Evolutionary conservation across 2,329 filamentous ascomycete species (phyloP).

Genomic region (Clonostachys sp.): DNA sequence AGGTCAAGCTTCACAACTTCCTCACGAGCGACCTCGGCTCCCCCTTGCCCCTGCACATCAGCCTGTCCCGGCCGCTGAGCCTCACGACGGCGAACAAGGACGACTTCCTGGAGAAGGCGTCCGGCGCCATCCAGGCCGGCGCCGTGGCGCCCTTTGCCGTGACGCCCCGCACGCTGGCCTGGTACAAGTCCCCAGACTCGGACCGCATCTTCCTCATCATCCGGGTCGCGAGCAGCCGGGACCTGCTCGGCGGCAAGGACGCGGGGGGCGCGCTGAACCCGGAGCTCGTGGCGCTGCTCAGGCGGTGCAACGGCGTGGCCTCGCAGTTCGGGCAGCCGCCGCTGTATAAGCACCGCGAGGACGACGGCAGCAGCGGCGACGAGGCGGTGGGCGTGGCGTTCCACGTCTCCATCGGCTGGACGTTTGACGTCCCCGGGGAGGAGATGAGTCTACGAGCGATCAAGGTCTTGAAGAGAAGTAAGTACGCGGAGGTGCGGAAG

Average conservation of each 20-base stretch:
- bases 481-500: constrained; percentile 20
- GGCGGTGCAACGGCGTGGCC: constrained; percentile 61
- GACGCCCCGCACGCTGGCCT: constrained; percentile 31
- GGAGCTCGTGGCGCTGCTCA: constrained; percentile 58
- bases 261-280: constrained; percentile 30
- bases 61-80: constrained; percentile 76
- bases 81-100: constrained; percentile 71
- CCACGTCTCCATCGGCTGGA: constrained; percentile 90
- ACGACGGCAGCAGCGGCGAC: not conserved
- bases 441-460: constrained; percentile 21
- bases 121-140: constrained; percentile 25
- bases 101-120: constrained; percentile 56
- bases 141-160: constrained; percentile 28
- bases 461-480: constrained; percentile 11
- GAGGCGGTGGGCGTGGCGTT: constrained; percentile 47
- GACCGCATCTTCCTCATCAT: constrained; percentile 83
- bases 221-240: constrained; percentile 34
- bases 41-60: constrained; percentile 82
- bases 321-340: constrained; percentile 58
- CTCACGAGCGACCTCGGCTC: constrained; percentile 74
- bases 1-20: constrained; percentile 56
- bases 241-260: constrained; percentile 6
- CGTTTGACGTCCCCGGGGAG: constrained; percentile 47
- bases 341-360: constrained; percentile 53
- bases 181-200: constrained; percentile 50